These are phyloP conservation scores for Ascochyta fabae DNA, from an alignment of 2,329 filamentous ascomycete species.

Conservation along the genomic window DNA sequence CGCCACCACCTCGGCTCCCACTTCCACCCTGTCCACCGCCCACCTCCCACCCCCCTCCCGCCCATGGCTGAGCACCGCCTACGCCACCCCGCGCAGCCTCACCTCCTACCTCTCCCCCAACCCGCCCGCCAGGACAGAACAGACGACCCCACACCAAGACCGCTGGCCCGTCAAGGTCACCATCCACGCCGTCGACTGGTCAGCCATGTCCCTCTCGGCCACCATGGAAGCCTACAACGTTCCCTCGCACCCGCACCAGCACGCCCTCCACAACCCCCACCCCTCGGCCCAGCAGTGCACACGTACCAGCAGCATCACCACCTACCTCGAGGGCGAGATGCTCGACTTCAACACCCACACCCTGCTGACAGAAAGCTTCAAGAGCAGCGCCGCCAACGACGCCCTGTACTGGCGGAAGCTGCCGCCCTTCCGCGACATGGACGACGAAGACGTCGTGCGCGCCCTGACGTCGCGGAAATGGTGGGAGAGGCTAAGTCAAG, in stretches of 20 bases:
- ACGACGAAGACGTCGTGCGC: slow-evolving; percentile 52
- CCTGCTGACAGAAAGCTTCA: slow-evolving; percentile 60
- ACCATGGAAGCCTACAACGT: slow-evolving; percentile 76
- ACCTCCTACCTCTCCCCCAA: slow-evolving; percentile 26
- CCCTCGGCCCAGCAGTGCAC: slow-evolving; percentile 25
- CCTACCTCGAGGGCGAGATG: slow-evolving; percentile 72
- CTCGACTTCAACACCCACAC: slow-evolving; percentile 63
- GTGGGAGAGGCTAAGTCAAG: slow-evolving; percentile 47
- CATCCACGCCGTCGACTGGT: slow-evolving; percentile 67
- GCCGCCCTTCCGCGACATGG: slow-evolving; percentile 51
- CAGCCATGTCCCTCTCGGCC: slow-evolving; percentile 67
- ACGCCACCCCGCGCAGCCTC: slow-evolving; percentile 37
- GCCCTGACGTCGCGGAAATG: slow-evolving; percentile 51
- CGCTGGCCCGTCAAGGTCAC: slow-evolving; percentile 73
- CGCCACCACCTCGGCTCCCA: slow-evolving; percentile 50
- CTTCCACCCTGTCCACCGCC: background rate
- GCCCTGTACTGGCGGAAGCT: slow-evolving; percentile 58
- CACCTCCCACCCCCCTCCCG: slow-evolving; percentile 40
- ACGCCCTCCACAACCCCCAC: slow-evolving; percentile 30
- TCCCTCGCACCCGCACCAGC: slow-evolving; percentile 52
- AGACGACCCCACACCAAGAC: slow-evolving; percentile 52
- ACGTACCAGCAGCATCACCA: slow-evolving; percentile 61
- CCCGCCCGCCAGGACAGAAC: slow-evolving; percentile 8
- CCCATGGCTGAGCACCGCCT: slow-evolving; percentile 48
- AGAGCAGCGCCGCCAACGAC: slow-evolving; percentile 53